Evolutionary conservation across 306 rosid genomes (phyloP), one percentile per base, ranked within the genome.

Genomic region (Rosa lucieae): DNA sequence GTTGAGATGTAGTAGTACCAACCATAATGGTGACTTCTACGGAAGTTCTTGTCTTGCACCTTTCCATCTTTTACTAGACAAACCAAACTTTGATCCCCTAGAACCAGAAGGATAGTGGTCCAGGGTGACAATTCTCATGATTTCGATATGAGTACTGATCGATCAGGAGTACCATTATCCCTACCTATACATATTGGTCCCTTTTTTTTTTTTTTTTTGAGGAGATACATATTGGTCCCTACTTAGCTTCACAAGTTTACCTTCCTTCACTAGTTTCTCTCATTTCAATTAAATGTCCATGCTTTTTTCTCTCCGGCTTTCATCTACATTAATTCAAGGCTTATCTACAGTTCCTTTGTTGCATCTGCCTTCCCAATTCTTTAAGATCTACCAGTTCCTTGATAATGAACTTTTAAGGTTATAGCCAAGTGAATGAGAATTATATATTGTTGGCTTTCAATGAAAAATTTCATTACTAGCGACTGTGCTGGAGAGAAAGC

Each of bases 291-390:
- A 58, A 8, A 58, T 8, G 65, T 21, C 32, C 4, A 58, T 21
- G 32, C 12, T 6, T 56, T 20, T 8, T 21, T n/a, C 3, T 5
- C 65, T 67, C 71, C 71, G 17, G 46, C 71, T 39, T 10, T 26
- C 21, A 75, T 61, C 10, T 47, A 23, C 79, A 75, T 61, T 26
- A 26, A 26, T 26, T 75, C 32, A 74, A 40, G 69, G 51, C 55
- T 76, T 47, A 55, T 73, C 77, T 76, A 76, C 77, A 80, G 58
- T 77, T 53, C 87, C 73, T 84, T 74, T 49, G 17, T 79, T 56
- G 82, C 77, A 81, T 74, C 61, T 66, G 81, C 61, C 39, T 29
- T 69, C 52, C 52, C 42, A 42, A 13, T 44, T 53, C 49, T 32
- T 26, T 4, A 63, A 63, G 42, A 14, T 29, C 8, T 63, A 63